A percentile compares a stretch with the other conserved stretches of the same genome.
These are phyloP conservation scores for Gloeopeniophorella convolvens DNA, from an alignment of 768 basidiomycete genomes.

Conservation along the genomic window DNA sequence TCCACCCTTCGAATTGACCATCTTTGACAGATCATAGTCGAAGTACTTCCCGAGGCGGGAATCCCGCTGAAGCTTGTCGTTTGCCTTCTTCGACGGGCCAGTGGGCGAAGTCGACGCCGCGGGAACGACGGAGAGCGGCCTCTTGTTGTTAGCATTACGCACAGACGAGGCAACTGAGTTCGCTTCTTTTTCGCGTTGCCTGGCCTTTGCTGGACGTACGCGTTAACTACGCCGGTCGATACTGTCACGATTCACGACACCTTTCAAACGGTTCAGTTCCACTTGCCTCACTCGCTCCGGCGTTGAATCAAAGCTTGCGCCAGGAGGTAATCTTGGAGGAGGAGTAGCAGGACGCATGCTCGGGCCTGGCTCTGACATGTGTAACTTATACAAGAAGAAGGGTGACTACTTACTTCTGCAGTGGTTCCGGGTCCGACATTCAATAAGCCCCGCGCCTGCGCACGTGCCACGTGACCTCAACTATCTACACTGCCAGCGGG, in stretches of 20 bases:
- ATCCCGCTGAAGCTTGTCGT: constrained; percentile 60
- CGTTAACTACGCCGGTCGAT: background rate
- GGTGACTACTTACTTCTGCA: background rate
- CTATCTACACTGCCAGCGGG: no score
- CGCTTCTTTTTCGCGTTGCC: constrained; percentile 60
- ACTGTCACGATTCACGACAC: constrained; percentile 29
- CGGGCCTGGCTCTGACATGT: constrained; percentile 20
- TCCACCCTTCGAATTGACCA: constrained; percentile 95
- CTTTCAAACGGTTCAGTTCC: constrained; percentile 75
- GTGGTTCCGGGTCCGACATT: background rate
- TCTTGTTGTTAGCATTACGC: constrained; percentile 66
- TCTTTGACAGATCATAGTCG: constrained; percentile 94
- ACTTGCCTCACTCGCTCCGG: constrained; percentile 67
- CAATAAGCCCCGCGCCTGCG: no score
- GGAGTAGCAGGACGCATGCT: constrained; percentile 34
- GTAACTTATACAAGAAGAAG: no score
- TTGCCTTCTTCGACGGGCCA: constrained; percentile 33
- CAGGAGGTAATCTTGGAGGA: constrained; percentile 26
- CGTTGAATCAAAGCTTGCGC: constrained; percentile 32
- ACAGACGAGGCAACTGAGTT: constrained; percentile 41
- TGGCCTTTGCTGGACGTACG: constrained; percentile 56
- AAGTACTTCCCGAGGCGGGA: constrained; percentile 86
- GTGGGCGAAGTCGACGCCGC: constrained; percentile 60
- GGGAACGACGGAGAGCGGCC: constrained; percentile 54
- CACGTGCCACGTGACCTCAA: no score